Evolutionary conservation across 805 yeast species (phyloP).

Genomic region (Barnettozyma sucrosica): DNA sequence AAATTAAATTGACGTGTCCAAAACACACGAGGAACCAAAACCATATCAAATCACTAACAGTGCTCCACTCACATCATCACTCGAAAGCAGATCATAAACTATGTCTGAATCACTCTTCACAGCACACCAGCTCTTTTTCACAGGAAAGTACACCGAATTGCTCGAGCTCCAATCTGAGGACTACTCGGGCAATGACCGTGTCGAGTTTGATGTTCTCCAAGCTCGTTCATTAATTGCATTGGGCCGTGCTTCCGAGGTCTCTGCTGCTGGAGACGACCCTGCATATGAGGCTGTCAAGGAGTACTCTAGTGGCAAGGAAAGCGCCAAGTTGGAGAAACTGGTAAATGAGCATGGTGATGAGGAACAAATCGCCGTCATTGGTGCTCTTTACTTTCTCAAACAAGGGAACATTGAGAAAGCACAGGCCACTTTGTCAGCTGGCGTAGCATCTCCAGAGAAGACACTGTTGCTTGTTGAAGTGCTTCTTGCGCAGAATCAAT

Average conservation of each 20-base stretch:
- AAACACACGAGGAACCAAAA: not conserved
- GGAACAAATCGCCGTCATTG: not conserved
- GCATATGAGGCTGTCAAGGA: constrained; percentile 1
- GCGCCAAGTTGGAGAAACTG: not conserved
- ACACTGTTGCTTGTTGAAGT: constrained; percentile 26
- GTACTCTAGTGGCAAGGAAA: not conserved
- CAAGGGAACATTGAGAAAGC: not conserved
- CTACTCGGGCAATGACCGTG: constrained; percentile 31
- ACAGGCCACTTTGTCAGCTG: not conserved
- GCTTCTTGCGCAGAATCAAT: constrained; percentile 32
- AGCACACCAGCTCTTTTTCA: constrained; percentile 53
- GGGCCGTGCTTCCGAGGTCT: constrained; percentile 14
- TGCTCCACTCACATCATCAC: not conserved
- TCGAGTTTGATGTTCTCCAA: constrained; percentile 29
- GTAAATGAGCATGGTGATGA: constrained; percentile 2
- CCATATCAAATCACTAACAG: too few relatives aligned
- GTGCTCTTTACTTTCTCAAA: not conserved
- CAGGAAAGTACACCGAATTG: constrained; percentile 49
- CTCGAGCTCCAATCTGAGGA: constrained; percentile 32
- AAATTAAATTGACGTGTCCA: not conserved
- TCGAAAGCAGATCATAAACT: not conserved
- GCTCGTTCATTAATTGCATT: constrained; percentile 30
- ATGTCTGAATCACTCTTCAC: constrained; percentile 39
- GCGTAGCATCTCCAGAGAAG: not conserved
- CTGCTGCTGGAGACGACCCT: constrained; percentile 1